These are phyloP conservation scores for Coleophoma crateriformis DNA, from an alignment of 2,329 filamentous ascomycete genomes.

Conservation along the genomic window DNA sequence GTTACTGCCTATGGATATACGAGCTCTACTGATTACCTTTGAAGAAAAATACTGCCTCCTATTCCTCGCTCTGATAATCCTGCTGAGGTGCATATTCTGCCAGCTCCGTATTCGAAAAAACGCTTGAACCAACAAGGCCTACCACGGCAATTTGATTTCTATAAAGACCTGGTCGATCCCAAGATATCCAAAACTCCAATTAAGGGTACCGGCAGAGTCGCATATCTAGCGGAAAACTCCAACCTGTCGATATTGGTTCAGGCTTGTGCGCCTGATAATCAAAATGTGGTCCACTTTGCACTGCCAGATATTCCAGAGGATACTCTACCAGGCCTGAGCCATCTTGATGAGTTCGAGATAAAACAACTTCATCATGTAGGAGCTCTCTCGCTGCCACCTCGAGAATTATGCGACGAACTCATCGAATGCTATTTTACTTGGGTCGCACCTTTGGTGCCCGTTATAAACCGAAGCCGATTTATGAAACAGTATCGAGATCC, in stretches of 20 bases:
- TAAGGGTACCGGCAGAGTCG: slow-evolving; percentile 64
- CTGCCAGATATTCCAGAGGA: neutral
- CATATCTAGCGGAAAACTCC: slow-evolving; percentile 41
- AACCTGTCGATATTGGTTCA: neutral
- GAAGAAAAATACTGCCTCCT: no score
- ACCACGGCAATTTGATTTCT: slow-evolving; percentile 33
- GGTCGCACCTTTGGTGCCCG: slow-evolving; percentile 90
- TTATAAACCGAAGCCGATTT: slow-evolving; percentile 87
- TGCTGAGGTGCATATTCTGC: no score
- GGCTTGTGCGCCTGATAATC: neutral
- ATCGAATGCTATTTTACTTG: slow-evolving; percentile 92
- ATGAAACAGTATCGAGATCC: slow-evolving; percentile 87
- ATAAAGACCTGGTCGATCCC: slow-evolving; percentile 65
- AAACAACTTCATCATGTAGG: slow-evolving; percentile 89
- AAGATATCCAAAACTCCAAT: slow-evolving; percentile 66
- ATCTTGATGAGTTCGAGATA: slow-evolving; percentile 51
- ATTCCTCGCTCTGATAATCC: no score
- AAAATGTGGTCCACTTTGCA: neutral
- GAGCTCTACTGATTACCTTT: neutral
- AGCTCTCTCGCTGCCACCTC: slow-evolving; percentile 82
- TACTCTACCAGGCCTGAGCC: neutral
- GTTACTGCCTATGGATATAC: slow-evolving; percentile 13
- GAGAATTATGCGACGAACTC: slow-evolving; percentile 84
- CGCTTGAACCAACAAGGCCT: no score
- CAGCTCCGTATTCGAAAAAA: no score